Percentiles rank a stretch among this genome's conserved stretches.
Evolutionary conservation across 2,329 filamentous ascomycete genomes (phyloP).

Genomic region (Trichoderma breve): DNA sequence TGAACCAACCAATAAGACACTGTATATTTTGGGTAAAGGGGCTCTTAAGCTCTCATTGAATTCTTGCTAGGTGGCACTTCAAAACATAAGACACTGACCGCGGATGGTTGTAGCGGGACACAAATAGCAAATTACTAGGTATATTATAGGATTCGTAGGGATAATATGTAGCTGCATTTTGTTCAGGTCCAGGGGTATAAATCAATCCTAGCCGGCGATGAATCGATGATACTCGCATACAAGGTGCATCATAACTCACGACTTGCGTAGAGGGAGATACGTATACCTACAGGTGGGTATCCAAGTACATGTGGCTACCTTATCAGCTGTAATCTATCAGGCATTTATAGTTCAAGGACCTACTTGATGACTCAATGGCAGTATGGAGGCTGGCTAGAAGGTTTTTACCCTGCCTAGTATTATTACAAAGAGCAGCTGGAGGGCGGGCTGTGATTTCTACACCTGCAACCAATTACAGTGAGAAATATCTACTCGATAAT

Average conservation of each 20-base stretch:
- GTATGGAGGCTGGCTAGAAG: not conserved
- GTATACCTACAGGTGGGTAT: too few relatives aligned
- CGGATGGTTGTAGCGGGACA: not conserved
- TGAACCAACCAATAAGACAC: not conserved
- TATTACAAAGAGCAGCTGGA: not conserved
- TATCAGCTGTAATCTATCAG: not conserved
- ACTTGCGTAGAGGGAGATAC: not conserved
- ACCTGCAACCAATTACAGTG: not conserved
- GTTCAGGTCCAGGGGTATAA: not conserved
- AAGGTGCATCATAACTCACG: not conserved
- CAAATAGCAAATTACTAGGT: too few relatives aligned
- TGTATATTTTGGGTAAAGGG: not conserved
- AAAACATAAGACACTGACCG: not conserved
- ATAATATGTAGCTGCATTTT: not conserved
- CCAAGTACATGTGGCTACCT: not conserved
- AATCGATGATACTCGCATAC: not conserved
- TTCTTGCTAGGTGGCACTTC: not conserved
- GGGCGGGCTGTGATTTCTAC: not conserved
- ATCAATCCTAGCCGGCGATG: not conserved
- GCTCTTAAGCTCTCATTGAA: not conserved
- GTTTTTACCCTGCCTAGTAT: not conserved
- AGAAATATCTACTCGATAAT: not conserved
- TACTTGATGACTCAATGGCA: not conserved
- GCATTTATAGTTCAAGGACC: not conserved
- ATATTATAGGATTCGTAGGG: not conserved